Percentiles rank a stretch among this genome's conserved stretches.
Conservation (phyloP, 2,329 filamentous ascomycete genomes). For the Akanthomyces dipterigenus region DNA sequence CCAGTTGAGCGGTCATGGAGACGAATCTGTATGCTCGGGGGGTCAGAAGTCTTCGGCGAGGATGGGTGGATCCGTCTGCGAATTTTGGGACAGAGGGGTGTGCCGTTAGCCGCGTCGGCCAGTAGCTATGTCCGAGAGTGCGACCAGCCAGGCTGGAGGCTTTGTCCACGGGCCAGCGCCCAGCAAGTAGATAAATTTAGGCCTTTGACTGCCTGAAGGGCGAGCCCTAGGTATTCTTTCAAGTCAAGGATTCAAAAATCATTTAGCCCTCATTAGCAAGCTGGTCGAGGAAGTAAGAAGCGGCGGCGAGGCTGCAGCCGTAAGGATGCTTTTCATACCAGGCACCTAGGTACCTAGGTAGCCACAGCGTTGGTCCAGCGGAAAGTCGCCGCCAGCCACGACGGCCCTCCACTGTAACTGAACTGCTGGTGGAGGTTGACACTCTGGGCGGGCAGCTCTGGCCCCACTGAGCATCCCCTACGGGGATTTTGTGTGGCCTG, state of each 20-base stretch:
- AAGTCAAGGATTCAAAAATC: not conserved
- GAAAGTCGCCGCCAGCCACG: not conserved
- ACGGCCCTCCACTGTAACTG: not conserved
- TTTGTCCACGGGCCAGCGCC: constrained; percentile 4
- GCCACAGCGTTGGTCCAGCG: not conserved
- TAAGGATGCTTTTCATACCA: not conserved
- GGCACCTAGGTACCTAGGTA: not conserved
- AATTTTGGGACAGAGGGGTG: not conserved
- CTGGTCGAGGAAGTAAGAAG: too few species aligned
- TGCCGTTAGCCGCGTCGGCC: constrained; percentile 12
- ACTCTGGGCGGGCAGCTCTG: not conserved
- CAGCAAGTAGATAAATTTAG: not conserved
- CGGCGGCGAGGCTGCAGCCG: too few species aligned
- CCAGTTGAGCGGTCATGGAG: not conserved
- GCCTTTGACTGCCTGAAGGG: not conserved
- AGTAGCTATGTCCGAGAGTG: constrained; percentile 11
- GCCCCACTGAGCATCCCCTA: not conserved
- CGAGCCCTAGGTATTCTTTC: too few species aligned
- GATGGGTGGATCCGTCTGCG: not conserved
- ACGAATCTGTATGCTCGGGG: not conserved
- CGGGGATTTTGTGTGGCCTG: not conserved
- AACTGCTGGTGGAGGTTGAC: not conserved
- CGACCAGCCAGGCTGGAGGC: not conserved
- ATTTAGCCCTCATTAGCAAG: too few species aligned
- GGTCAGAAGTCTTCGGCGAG: not conserved